Percentiles rank a stretch among this genome's conserved stretches.
Evolutionary conservation across 495 filamentous ascomycete genomes (phyloP).

Genomic region (Aspergillus ellipticus): DNA sequence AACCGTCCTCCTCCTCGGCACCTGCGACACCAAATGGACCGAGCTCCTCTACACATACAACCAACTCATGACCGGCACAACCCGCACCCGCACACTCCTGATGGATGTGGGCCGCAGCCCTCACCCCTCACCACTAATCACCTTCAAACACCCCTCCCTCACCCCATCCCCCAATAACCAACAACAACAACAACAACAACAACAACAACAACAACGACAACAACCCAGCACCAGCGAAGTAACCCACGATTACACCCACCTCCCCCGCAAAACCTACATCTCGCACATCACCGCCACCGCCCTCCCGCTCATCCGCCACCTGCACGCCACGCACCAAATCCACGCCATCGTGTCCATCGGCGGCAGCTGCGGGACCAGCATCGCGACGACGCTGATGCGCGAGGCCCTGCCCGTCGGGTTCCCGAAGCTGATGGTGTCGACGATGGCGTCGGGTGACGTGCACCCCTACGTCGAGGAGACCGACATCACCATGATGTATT

Average conservation of each 20-base stretch:
- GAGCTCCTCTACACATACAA: slow-evolving; percentile 56
- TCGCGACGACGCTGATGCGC: slow-evolving; percentile 56
- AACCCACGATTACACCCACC: slow-evolving; percentile 5
- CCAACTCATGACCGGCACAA: slow-evolving; percentile 17
- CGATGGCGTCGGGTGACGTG: slow-evolving; percentile 60
- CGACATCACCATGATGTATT: slow-evolving; percentile 67
- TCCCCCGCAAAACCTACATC: slow-evolving; percentile 50
- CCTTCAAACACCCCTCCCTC: slow-evolving; percentile 40
- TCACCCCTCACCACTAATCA: slow-evolving; percentile 41
- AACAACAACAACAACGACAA: slow-evolving; percentile 13
- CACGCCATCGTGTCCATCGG: slow-evolving; percentile 55
- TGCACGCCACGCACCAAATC: slow-evolving; percentile 41
- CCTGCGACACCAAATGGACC: slow-evolving; percentile 63
- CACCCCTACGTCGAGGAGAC: slow-evolving; percentile 56
- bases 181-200: neutral
- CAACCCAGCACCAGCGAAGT: too few relatives aligned
- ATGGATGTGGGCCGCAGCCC: slow-evolving; percentile 54
- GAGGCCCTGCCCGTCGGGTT: slow-evolving; percentile 56
- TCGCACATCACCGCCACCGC: slow-evolving; percentile 29
- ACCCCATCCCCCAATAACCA: neutral
- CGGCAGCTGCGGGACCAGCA: slow-evolving; percentile 55
- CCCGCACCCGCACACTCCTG: slow-evolving; percentile 24
- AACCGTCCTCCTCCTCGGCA: slow-evolving; percentile 59
- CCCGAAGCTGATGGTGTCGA: slow-evolving; percentile 67
- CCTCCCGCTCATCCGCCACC: too few relatives aligned